phyloP scores from a whole-genome alignment of 1,139 yeast species.

The Yamadazyma aaseri region DNA sequence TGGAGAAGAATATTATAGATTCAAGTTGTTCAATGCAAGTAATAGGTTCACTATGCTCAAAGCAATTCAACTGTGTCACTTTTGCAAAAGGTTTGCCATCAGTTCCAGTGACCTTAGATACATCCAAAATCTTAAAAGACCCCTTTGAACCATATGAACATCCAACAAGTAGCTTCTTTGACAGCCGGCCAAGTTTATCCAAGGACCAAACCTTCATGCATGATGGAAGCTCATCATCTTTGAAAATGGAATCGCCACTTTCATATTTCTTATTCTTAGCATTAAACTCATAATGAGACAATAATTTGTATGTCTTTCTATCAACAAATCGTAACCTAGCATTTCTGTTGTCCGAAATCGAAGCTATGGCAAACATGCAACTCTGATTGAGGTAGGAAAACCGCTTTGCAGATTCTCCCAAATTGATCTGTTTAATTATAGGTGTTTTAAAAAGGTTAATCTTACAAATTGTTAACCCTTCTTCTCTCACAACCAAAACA shows the following conservation, averaged over 20 bases:
- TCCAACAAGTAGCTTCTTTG: slow-evolving; percentile 44
- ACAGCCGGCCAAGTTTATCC: slow-evolving; percentile 29
- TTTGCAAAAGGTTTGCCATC: slow-evolving; percentile 18
- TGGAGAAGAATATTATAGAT: slow-evolving; percentile 32
- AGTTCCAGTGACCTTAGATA: slow-evolving; percentile 24
- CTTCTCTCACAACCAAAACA: slow-evolving; percentile 41
- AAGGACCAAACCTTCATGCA: slow-evolving; percentile 28
- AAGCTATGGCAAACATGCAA: slow-evolving; percentile 38
- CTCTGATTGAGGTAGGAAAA: slow-evolving; percentile 32
- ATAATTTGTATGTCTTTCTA: slow-evolving; percentile 24
- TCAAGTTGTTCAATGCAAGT: slow-evolving; percentile 38
- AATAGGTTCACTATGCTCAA: slow-evolving; percentile 35
- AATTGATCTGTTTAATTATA: slow-evolving; percentile 30
- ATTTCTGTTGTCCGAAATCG: slow-evolving; percentile 27
- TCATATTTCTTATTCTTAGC: slow-evolving; percentile 18
- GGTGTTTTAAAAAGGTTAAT: slow-evolving; percentile 28
- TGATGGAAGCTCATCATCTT: slow-evolving; percentile 33
- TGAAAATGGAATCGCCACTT: slow-evolving; percentile 23
- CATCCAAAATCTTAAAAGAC: slow-evolving; percentile 42
- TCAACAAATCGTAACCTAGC: slow-evolving; percentile 35
- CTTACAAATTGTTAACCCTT: slow-evolving; percentile 44
- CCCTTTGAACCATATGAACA: slow-evolving; percentile 29
- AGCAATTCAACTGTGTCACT: slow-evolving; percentile 37
- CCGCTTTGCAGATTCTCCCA: slow-evolving; percentile 40
- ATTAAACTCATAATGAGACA: slow-evolving; percentile 22